Conservation (phyloP, 768 basidiomycete species). For the Pluteus cervinus region DNA sequence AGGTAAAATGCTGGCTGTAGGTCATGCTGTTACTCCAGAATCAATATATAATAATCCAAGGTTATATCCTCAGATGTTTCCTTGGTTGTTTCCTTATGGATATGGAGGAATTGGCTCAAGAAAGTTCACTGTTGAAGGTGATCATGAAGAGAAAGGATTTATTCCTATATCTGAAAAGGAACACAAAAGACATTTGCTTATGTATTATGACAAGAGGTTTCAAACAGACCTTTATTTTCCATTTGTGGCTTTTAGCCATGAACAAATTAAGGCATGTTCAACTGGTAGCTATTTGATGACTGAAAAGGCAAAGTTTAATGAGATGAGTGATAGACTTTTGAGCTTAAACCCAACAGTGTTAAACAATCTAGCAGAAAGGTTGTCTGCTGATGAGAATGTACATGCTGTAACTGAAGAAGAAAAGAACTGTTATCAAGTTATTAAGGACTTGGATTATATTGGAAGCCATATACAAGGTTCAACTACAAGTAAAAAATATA, state of each 20-base stretch:
- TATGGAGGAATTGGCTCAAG: constrained; percentile 18
- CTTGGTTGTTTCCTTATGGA: constrained; percentile 37
- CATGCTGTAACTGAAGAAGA: constrained; percentile 23
- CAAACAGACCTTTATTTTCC: constrained; percentile 25
- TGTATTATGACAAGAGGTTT: constrained; percentile 31
- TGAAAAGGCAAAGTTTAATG: constrained; percentile 17
- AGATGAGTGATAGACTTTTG: constrained; percentile 16
- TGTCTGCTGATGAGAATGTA: constrained; percentile 18
- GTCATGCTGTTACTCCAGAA: constrained; percentile 18
- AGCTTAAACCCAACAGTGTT: constrained; percentile 17
- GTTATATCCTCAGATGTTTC: constrained; percentile 35
- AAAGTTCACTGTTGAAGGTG: no score
- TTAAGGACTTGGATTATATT: constrained; percentile 14
- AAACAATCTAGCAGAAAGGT: constrained; percentile 10
- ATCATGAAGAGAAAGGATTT: neutral
- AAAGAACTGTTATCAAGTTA: constrained; percentile 17
- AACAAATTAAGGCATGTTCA: constrained; percentile 22
- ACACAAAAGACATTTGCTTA: constrained; percentile 19
- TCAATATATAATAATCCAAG: constrained; percentile 27
- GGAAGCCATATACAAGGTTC: constrained; percentile 16
- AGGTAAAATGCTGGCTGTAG: constrained; percentile 21
- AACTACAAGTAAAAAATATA: constrained; percentile 17
- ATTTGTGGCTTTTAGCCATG: constrained; percentile 25
- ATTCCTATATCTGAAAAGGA: constrained; percentile 9
- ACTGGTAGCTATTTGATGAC: constrained; percentile 21